Evolutionary conservation across 2,329 filamentous ascomycete species (phyloP).

Genomic region (Clonostachys solani): DNA sequence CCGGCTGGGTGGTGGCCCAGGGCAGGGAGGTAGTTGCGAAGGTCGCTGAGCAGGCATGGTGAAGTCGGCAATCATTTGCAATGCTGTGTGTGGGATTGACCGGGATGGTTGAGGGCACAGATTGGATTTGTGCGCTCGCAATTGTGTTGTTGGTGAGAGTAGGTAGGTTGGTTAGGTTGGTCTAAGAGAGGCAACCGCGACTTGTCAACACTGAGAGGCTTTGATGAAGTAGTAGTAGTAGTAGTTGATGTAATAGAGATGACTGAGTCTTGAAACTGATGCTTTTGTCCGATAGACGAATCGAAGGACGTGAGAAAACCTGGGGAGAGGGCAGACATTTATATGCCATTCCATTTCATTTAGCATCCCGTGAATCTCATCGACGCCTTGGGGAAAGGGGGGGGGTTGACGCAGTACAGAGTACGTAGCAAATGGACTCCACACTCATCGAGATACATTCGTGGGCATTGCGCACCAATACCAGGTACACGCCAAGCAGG

Average conservation of each 20-base stretch:
- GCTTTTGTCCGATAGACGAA: background rate
- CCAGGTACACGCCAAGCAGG: too few relatives aligned
- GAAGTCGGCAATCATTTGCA: background rate
- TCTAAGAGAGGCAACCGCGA: background rate
- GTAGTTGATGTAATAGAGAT: constrained; percentile 3
- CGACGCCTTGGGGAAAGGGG: too few relatives aligned
- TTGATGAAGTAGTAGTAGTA: background rate
- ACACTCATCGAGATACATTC: too few relatives aligned
- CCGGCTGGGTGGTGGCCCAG: constrained; percentile 59
- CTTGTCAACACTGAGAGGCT: constrained; percentile 8
- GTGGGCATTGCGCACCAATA: too few relatives aligned
- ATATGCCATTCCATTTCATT: background rate
- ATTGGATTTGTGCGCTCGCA: too few relatives aligned
- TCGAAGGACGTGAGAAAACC: background rate
- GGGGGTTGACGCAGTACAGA: too few relatives aligned
- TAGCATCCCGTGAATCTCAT: too few relatives aligned
- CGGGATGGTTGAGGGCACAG: too few relatives aligned
- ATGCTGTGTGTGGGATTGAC: background rate
- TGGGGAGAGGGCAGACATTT: constrained; percentile 1
- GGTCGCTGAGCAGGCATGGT: constrained; percentile 57
- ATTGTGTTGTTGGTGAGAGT: constrained; percentile 3
- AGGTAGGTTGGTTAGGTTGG: constrained; percentile 1
- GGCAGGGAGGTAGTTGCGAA: constrained; percentile 63
- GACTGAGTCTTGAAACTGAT: background rate
- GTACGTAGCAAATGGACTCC: too few relatives aligned